Evolutionary conservation across 345 rosid genomes (phyloP), one percentile per base, ranked within the genome.

Genomic region (Nephelium lappaceum): DNA sequence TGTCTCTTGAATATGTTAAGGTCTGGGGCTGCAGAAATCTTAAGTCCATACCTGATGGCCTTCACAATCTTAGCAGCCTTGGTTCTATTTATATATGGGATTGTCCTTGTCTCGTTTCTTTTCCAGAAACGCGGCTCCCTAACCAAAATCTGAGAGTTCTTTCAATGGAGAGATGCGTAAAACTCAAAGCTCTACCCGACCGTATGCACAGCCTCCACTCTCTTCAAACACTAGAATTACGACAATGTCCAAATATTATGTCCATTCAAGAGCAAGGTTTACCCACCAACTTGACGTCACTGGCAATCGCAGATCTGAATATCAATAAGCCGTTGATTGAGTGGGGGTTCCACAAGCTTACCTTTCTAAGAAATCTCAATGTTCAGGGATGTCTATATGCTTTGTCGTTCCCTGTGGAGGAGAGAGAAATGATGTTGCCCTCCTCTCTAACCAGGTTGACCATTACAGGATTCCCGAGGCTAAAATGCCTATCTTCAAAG

Each of bases 341-440:
- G 24, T 73, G 76, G 76, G 76, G 76, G 6, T 73, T 58, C 11
- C 76, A 72, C 5, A 72, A 41, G 36, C 51, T 72, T n/a, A 58
- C 66, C 31, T 72, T 18, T 57, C 66, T 72, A 1, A 72, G 31
- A 41, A 38, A 1, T 1, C 75, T 72, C 23, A 0, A 14, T 8
- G 39, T 72, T 55, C 9, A 6, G 19, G 67, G 47, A 31, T 31
- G 42, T 8, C 38, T n/a, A 41, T 24, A 73, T 60, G 47, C 47
- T 0, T 25, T 41, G 58, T 61, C 31, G 19, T 23, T 31, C 23
- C 63, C 25, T 3, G n/a, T 19, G 15, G 75, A 36, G 10, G 75
- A 57, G 42, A 71, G 7, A 6, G 43, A 8, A 57, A 23, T 57
- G 49, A 57, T 11, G 11, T 1, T 72, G 61, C 75, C 75, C 3